Evolutionary conservation across 345 rosid genomes (phyloP).

Genomic region (Microcos paniculata): DNA sequence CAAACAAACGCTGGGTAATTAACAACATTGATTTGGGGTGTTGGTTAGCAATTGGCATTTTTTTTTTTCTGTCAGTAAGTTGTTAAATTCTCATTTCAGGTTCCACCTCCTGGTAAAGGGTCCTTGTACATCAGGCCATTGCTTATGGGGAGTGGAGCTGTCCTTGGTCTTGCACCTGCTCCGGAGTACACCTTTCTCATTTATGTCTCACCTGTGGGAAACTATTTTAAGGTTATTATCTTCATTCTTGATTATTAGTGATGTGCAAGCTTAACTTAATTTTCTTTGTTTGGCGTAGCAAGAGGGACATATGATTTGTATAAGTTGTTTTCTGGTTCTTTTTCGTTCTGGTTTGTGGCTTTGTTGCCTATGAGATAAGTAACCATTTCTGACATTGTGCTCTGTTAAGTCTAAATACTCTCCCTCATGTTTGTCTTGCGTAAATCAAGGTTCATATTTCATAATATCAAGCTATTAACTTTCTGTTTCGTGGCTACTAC

Average conservation of each 20-base stretch:
- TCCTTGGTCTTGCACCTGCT: constrained; percentile 94
- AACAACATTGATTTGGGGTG: background rate
- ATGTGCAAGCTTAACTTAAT: background rate
- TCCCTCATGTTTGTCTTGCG: background rate
- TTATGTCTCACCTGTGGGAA: constrained; percentile 94
- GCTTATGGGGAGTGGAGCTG: constrained; percentile 96
- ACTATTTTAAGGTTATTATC: constrained; percentile 75
- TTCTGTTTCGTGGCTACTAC: background rate
- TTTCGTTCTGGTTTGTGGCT: background rate
- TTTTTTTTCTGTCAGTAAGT: constrained; percentile 10
- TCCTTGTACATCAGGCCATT: constrained; percentile 87
- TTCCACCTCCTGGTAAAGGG: constrained; percentile 95
- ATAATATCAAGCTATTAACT: background rate
- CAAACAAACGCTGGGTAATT: constrained; percentile 94
- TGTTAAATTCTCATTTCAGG: constrained; percentile 38
- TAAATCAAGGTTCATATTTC: background rate
- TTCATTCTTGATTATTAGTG: background rate
- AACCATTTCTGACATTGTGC: background rate
- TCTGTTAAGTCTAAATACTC: background rate
- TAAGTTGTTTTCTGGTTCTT: background rate
- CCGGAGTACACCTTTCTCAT: constrained; percentile 91
- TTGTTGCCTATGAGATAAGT: background rate
- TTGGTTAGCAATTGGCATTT: constrained; percentile 6
- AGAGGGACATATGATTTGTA: background rate
- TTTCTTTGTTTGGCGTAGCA: background rate